A percentile compares a stretch with the other conserved stretches of the same genome.
Conservation (phyloP, 169 alveolate genomes). For the Plasmodium relictum region DNA sequence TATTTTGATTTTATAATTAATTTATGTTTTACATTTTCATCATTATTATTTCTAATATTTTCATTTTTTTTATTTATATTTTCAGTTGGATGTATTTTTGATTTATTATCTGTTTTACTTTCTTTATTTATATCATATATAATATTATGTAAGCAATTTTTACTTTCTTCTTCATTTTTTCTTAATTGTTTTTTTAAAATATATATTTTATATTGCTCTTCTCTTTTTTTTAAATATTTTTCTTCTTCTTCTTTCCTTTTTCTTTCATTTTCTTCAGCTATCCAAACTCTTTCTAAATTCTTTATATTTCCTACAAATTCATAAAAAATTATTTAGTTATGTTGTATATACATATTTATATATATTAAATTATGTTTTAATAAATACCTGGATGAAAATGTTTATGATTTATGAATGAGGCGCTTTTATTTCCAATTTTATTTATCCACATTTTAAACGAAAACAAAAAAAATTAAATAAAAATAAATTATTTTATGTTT, state of each 20-base stretch:
- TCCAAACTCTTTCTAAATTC: slow-evolving; percentile 96
- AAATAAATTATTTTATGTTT: too few species aligned
- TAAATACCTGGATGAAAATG: slow-evolving; percentile 95
- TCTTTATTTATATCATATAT: slow-evolving; percentile 66
- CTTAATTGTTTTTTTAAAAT: slow-evolving; percentile 91
- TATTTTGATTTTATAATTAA: slow-evolving; percentile 82
- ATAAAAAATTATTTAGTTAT: slow-evolving; percentile 4
- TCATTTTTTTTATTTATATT: slow-evolving; percentile 22
- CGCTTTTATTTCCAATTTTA: slow-evolving; percentile 93
- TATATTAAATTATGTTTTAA: neutral
- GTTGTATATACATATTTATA: slow-evolving; percentile 8
- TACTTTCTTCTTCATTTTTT: slow-evolving; percentile 81
- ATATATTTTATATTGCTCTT: slow-evolving; percentile 95
- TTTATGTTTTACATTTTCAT: slow-evolving; percentile 53
- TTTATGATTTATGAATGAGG: slow-evolving; percentile 94
- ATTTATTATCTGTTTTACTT: slow-evolving; percentile 78
- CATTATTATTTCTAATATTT: slow-evolving; percentile 3
- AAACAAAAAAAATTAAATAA: too few species aligned
- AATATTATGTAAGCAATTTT: slow-evolving; percentile 21
- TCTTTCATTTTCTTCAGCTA: slow-evolving; percentile 95
- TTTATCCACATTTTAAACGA: slow-evolving; percentile 94
- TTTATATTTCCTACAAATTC: slow-evolving; percentile 85
- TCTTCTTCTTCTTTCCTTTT: slow-evolving; percentile 92
- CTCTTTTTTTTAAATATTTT: slow-evolving; percentile 94
- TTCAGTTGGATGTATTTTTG: slow-evolving; percentile 32